Base-by-base conservation (phyloP, 2,329 filamentous ascomycete genomes). In the Bipolaris zeicola region DNA sequence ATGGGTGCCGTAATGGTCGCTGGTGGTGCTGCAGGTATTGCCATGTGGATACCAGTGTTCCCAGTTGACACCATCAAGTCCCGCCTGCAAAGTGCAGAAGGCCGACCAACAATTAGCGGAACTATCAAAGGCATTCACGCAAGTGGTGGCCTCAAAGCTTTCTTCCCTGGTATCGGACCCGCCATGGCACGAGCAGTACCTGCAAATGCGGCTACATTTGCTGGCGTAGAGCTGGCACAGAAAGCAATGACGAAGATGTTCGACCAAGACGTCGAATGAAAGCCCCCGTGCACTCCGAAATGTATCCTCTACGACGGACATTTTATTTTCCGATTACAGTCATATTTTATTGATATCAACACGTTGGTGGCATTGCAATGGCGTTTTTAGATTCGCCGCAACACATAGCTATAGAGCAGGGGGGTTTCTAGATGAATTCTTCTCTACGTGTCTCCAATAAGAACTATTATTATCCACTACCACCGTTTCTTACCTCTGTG, bases 31-130 rank as follows among this genome's bases (percentile, higher is more conserved):
- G 95, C 95, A 0, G 95, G 95, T 72, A 86, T 99, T 24, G 95
- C 95, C 61, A 99, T 99, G 95, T 99, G 95, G 95, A 95, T 97
- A 66, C 93, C 95, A 51, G 93, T 99, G 39, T 99, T 99, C 85
- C 95, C 95, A 20, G 85, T 99, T 63, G 95, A 99, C 73, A 99
- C 95, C 0, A 88, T 99, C 80, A 99, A 99, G 86, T 93, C 89
- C 62, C 84, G 93, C 36, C 80, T 99, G 74, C 95, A 99, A 83
- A 96, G 91, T 41, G 92, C 92, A 39, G 90, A 95, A 71, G 92
- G 92, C 46, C 89, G 89, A 66, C 88, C 92, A 47, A 91, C 89
- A 0, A 86, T 99, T 49, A 85, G 87, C 14, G 88, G 90, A 6
- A 91, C 95, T 31, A 85, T 99, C 49, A 84, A 85, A 63, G 87